Base-by-base conservation (phyloP, 2,329 filamentous ascomycete species). In the Alternaria novae-zelandiae region DNA sequence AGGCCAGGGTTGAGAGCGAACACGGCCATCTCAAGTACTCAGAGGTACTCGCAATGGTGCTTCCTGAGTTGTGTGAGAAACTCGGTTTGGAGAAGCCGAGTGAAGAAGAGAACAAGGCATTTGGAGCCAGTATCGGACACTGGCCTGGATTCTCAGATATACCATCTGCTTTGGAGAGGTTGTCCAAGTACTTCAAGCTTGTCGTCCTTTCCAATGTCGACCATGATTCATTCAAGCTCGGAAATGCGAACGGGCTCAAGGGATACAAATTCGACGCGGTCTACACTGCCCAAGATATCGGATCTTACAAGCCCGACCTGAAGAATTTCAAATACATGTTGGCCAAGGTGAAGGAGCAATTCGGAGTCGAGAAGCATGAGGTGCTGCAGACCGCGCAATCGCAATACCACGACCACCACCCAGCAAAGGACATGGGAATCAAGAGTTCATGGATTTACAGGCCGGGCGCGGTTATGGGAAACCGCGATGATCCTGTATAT, bases 351-450 rank as follows among this genome's bases (percentile, higher is more conserved):
- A 79, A 85, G 70, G 70, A 77, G 4, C 84, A 87, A 6, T 85
- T 90, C 55, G 88, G 86, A 0, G 75, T 91, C 0, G 82, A 84
- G 28, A 87, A 86, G 68, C 79, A 80, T 0, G 81, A 88, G 64
- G 82, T 93, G 47, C 73, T 92, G 67, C 90, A 92, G 74, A 90
- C 90, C 0, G 91, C 91, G 56, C 86, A 91, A 78, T 90, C 88
- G 65, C 79, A 92, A 75, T 84, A 83, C 41, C 87, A 90, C 67
- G 91, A 93, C 70, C 90, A 92, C 77, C 84, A 86, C 5, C 89
- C 91, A 0, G 88, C 89, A 4, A 86, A 86, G 78, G 76, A 86
- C 72, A 70, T 89, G 17, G 89, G 87, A 1, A 74, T 93, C 41
- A 83, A 82, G 67, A 89, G 85, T 60, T 86, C 85, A 17, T 93